A percentile compares a stretch with the other conserved stretches of the same genome.
Conservation (phyloP, 768 basidiomycete genomes). For the Lyophyllum shimeji region DNA sequence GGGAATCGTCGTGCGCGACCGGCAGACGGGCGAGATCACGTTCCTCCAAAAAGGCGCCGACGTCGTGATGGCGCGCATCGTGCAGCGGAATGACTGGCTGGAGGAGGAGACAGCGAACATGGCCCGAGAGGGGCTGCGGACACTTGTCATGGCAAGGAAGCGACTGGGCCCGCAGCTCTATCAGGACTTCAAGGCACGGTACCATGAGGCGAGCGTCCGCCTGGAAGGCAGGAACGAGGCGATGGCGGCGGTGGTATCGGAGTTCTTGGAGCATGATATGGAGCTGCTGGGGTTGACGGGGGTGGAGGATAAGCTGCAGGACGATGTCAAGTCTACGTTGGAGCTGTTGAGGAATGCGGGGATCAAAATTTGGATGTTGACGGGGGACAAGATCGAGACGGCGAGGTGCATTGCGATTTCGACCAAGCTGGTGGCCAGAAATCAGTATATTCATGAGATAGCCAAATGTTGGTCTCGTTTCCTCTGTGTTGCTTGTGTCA, state of each 20-base stretch:
- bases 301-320: constrained; percentile 99
- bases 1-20: constrained; percentile 93
- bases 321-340: constrained; percentile 92
- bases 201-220: constrained; percentile 77
- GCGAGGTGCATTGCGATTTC: constrained; percentile 98
- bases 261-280: constrained; percentile 83
- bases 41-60: constrained; percentile 98
- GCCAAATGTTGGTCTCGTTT: constrained; percentile 67
- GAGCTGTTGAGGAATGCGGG: constrained; percentile 94
- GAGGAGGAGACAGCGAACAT: constrained; percentile 99
- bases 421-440: constrained; percentile 91
- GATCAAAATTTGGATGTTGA: constrained; percentile 99
- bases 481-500: background rate
- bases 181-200: constrained; percentile 64
- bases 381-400: constrained; percentile 98
- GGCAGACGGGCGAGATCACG: constrained; percentile 69
- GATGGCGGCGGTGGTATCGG: constrained; percentile 70
- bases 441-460: constrained; percentile 97
- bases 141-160: constrained; percentile 90
- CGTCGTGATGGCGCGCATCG: constrained; percentile 95
- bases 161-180: constrained; percentile 69
- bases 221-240: constrained; percentile 82
- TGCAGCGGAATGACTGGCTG: constrained; percentile 97
- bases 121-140: constrained; percentile 94
- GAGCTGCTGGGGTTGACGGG: constrained; percentile 94